phyloP scores from a whole-genome alignment of 805 yeast species.

The Lachancea waltii region DNA sequence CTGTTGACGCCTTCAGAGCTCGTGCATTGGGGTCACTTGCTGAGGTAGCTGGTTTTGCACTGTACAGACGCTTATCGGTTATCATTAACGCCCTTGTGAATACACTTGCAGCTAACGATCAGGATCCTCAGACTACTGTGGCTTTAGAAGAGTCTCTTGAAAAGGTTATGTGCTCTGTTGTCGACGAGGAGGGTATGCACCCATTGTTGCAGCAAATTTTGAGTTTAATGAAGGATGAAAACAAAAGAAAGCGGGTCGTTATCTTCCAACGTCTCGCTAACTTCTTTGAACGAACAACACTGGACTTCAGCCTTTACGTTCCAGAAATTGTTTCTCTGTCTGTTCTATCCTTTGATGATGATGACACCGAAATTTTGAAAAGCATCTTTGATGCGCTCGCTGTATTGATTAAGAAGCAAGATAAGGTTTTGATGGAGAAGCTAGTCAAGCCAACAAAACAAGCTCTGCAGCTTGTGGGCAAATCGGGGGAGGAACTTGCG shows the following conservation, averaged over 20 bases:
- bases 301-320: slow-evolving; percentile 68
- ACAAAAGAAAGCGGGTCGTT: slow-evolving; percentile 53
- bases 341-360: slow-evolving; percentile 67
- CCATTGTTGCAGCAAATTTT: slow-evolving; percentile 78
- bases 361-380: slow-evolving; percentile 52
- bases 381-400: slow-evolving; percentile 60
- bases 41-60: slow-evolving; percentile 80
- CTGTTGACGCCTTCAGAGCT: slow-evolving; percentile 81
- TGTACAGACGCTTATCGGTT: slow-evolving; percentile 62
- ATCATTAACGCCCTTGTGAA: slow-evolving; percentile 71
- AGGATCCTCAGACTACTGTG: slow-evolving; percentile 33
- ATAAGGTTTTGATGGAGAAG: slow-evolving; percentile 69
- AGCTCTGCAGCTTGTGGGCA: slow-evolving; percentile 60
- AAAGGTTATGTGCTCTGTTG: slow-evolving; percentile 64
- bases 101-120: slow-evolving; percentile 39
- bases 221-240: slow-evolving; percentile 71
- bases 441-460: slow-evolving; percentile 76
- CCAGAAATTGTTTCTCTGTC: slow-evolving; percentile 69
- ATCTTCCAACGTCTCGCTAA: slow-evolving; percentile 60
- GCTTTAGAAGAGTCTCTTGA: slow-evolving; percentile 47
- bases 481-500: slow-evolving; percentile 55
- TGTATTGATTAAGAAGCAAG: slow-evolving; percentile 60
- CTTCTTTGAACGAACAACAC: slow-evolving; percentile 57
- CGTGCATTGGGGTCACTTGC: slow-evolving; percentile 80
- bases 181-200: slow-evolving; percentile 72